Conservation (phyloP, 805 yeast species). For the Barnettozyma californica region DNA sequence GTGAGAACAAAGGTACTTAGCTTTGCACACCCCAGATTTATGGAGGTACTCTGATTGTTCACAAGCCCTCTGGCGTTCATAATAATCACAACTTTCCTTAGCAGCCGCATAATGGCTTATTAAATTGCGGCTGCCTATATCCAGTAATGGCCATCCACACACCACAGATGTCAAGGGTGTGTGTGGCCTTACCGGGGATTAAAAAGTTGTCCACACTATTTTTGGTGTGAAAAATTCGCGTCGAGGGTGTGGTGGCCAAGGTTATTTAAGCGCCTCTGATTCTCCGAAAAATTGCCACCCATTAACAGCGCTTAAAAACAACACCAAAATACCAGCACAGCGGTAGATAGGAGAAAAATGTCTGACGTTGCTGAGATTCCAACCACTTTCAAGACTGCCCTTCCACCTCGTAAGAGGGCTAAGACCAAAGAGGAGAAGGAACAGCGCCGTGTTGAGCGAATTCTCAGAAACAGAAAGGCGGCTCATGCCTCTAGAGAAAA, state of each 20-base stretch:
- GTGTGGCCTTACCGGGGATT: neutral
- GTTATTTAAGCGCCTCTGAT: neutral
- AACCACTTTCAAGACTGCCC: conserved; percentile 38
- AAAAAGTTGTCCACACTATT: neutral
- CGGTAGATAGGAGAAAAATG: conserved; percentile 7
- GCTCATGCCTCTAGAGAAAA: conserved; percentile 97
- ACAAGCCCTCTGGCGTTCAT: too few relatives aligned
- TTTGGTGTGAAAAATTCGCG: neutral
- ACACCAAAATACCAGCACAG: neutral
- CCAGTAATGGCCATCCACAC: too few relatives aligned
- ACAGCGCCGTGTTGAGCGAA: conserved; percentile 90
- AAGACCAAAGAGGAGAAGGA: conserved; percentile 96
- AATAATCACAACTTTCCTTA: too few relatives aligned
- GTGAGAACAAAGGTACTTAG: too few relatives aligned
- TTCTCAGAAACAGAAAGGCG: conserved; percentile 89
- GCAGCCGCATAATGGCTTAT: too few relatives aligned
- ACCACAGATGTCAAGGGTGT: neutral
- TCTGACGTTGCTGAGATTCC: conserved; percentile 27
- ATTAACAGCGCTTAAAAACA: neutral
- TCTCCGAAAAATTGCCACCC: neutral
- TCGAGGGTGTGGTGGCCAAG: neutral
- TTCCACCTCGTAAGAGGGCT: conserved; percentile 96
- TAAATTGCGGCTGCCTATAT: too few relatives aligned
- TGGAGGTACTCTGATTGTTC: too few relatives aligned
- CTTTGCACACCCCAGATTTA: too few relatives aligned